Evolutionary conservation across 1,284 basidiomycete species (phyloP), one percentile per base, ranked within the genome.

Genomic region (Irpex sp.): DNA sequence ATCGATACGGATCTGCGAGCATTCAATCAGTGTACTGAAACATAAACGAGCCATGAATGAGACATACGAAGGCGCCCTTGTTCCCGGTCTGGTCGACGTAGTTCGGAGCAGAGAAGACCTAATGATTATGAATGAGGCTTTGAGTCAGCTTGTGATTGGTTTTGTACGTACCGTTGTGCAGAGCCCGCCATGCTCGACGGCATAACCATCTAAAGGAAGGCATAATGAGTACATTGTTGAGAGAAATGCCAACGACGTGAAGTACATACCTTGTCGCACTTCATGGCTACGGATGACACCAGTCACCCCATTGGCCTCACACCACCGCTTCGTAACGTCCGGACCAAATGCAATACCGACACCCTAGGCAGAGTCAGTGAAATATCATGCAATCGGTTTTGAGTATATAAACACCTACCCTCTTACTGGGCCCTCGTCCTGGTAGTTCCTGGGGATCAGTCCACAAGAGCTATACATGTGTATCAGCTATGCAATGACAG

Each of bases 291-390:
- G 90, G 69, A 99, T 90, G 59, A 99, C 84, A 3, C 94, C 94
- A 35, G 94, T 92, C 56, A 98, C 83, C 49, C 89, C 85, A 75
- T 97, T 98, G 39, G 90, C 79, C 63, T 89, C 85, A 75, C 95
- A 98, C 95, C 95, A 97, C 61, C 86, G 79, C 70, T 83, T 83
- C 2, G 93, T 96, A 19, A 96, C 90, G 74, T 98, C 96, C 0
- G 97, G 97, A 15, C 97, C 97, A 75, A 99, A 99, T 7, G 93
- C 89, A 66, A 97, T 89, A 17, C 97, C 97, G 59, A 98, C 95
- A 66, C 97, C 97, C 91, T 93, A 56, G 15, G 5, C 17, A 15
- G 15, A 43, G 39, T 5, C 15, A 4, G 39, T 43, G 39, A 43
- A 8, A 0, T 4, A 9, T 8, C 39, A 15, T 43, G 15, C 4